Evolutionary conservation across 164 flowering plant genomes (phyloP), one percentile per base, ranked within the genome.

Genomic region (Vitis rupestris): DNA sequence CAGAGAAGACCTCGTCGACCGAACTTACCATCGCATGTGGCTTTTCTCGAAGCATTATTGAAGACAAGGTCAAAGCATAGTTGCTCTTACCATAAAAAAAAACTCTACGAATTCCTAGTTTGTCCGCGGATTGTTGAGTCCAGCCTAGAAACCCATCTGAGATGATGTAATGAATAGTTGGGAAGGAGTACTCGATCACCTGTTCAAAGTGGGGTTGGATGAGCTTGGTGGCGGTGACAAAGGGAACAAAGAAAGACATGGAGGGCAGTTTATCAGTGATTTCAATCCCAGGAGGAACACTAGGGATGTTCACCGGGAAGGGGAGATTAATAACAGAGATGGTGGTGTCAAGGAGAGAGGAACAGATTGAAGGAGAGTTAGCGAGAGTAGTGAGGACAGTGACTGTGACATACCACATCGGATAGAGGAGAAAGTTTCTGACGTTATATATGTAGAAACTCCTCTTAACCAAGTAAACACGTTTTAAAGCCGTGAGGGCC

Each of bases 311-410:
- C 8, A 62, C 14, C 0, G 86, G 86, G 77, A 83, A 86, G 9
- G 84, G 82, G 70, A 86, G 72, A 65, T 54, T 63, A 60, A 80
- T 11, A 62, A 83, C 56, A 62, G 78, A 66, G 75, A 78, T 71
- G 13, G 48, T 11, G 58, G 76, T 66, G 70, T 60, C 76, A 30
- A 74, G 7, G 58, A 86, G 85, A 9, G 27, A 73, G 8, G 47
- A 9, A 17, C 61, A 31, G 59, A 81, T 68, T 74, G 74, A 80
- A 29, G 80, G 76, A 9, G 61, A 79, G 84, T 84, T 84, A 3
- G 65, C 72, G 0, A 83, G 77, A 61, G 90, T 86, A 78, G 90
- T 82, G 83, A 86, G 64, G 78, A 86, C 23, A 69, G 88, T 86
- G 83, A 19, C 1, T 19, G 1, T 19, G 23, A 19, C 23, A 19